A percentile compares a stretch with the other conserved stretches of the same genome.
Evolutionary conservation across 345 rosid genomes (phyloP).

Genomic region (Hibiscus mutabilis): DNA sequence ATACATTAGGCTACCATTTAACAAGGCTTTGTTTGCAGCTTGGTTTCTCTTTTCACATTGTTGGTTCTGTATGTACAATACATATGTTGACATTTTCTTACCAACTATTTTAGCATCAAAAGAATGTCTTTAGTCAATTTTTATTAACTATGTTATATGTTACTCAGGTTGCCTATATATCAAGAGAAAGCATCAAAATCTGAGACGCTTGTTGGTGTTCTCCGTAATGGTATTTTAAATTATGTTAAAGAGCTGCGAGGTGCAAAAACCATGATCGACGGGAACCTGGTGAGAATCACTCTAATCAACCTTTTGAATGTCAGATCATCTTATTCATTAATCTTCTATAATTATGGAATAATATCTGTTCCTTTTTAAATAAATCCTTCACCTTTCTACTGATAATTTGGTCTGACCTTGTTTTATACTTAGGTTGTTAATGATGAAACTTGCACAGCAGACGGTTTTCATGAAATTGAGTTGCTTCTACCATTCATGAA

Average conservation of each 20-base stretch:
- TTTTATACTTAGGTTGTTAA: slow-evolving; percentile 40
- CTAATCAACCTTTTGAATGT: neutral
- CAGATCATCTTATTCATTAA: neutral
- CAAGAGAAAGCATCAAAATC: slow-evolving; percentile 29
- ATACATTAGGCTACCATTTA: neutral
- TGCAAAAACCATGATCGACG: slow-evolving; percentile 76
- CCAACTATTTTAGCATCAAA: neutral
- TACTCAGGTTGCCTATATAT: slow-evolving; percentile 53
- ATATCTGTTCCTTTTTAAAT: neutral
- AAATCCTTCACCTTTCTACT: neutral
- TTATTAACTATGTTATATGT: slow-evolving; percentile 3
- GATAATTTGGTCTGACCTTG: neutral
- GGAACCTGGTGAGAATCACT: slow-evolving; percentile 55
- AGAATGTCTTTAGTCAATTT: neutral
- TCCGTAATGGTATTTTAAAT: slow-evolving; percentile 50
- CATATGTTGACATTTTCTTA: neutral
- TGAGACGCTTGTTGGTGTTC: slow-evolving; percentile 42
- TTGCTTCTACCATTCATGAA: slow-evolving; percentile 66
- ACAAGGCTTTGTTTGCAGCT: neutral
- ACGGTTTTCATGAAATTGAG: slow-evolving; percentile 66
- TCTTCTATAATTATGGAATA: neutral
- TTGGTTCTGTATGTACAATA: too few relatives aligned
- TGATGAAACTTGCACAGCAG: slow-evolving; percentile 48
- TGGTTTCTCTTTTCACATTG: neutral
- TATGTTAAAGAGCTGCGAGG: slow-evolving; percentile 53